Conservation (phyloP, 345 rosid species). For the Brassica carinata region DNA sequence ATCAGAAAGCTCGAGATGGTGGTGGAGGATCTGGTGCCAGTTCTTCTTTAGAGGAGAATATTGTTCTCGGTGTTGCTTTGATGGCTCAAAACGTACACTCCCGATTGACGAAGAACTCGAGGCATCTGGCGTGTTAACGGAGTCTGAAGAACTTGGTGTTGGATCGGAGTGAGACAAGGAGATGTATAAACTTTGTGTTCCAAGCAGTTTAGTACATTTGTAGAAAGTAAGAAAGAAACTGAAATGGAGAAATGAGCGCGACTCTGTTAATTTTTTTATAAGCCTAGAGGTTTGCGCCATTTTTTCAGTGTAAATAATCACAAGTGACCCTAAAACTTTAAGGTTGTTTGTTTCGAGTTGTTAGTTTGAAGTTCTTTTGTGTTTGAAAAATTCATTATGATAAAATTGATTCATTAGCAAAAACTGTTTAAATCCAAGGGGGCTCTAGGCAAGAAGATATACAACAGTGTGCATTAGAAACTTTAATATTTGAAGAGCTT, state of each 20-base stretch:
- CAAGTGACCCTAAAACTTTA: background rate
- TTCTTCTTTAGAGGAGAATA: constrained; percentile 71
- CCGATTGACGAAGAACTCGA: constrained; percentile 72
- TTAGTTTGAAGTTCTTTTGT: background rate
- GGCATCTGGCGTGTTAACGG: constrained; percentile 40
- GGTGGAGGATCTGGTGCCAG: constrained; percentile 38
- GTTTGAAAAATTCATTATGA: background rate
- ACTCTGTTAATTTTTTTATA: constrained; percentile 17
- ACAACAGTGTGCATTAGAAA: too few species aligned
- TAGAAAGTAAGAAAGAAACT: background rate
- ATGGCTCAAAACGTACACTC: constrained; percentile 85
- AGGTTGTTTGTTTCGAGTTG: background rate
- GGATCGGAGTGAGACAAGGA: background rate
- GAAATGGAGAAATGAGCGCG: constrained; percentile 28
- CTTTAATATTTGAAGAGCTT: too few species aligned
- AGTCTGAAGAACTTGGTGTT: constrained; percentile 58
- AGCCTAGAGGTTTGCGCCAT: constrained; percentile 19
- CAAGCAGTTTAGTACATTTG: background rate
- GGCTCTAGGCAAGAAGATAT: too few species aligned
- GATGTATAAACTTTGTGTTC: background rate
- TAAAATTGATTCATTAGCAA: too few species aligned
- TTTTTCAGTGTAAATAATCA: constrained; percentile 27
- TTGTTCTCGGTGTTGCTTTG: constrained; percentile 90
- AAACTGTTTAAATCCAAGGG: too few species aligned
- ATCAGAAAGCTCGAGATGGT: constrained; percentile 13